These are phyloP conservation scores for Boletus sp. DNA, from an alignment of 768 basidiomycete genomes.

Conservation along the genomic window DNA sequence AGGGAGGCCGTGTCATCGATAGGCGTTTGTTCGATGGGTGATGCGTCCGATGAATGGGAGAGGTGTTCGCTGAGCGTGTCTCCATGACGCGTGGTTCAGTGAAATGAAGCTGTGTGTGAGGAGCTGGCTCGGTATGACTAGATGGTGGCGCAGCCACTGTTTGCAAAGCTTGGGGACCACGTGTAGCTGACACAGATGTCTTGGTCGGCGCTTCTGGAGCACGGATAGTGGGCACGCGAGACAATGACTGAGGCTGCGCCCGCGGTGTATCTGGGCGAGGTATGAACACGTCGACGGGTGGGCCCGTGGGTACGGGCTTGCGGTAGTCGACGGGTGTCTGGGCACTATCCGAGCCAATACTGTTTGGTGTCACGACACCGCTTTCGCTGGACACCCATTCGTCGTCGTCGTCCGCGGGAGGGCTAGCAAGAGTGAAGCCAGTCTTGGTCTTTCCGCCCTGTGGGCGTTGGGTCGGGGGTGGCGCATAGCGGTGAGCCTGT, in stretches of 20 bases:
- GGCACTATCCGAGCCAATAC: constrained; percentile 43
- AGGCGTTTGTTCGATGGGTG: constrained; percentile 38
- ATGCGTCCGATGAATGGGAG: constrained; percentile 36
- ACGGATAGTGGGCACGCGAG: constrained; percentile 33
- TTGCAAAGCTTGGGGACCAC: constrained; percentile 15
- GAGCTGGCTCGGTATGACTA: constrained; percentile 9
- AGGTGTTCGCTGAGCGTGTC: constrained; percentile 39
- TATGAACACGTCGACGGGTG: constrained; percentile 15
- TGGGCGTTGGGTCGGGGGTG: constrained; percentile 27
- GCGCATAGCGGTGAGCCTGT: constrained; percentile 34
- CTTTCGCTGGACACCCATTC: constrained; percentile 81
- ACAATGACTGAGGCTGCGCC: constrained; percentile 30
- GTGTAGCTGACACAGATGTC: constrained; percentile 14
- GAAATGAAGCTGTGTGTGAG: constrained; percentile 15
- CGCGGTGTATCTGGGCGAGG: constrained; percentile 31
- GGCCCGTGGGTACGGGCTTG: constrained; percentile 10
- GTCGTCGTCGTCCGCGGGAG: constrained; percentile 53
- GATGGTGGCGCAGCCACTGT: constrained; percentile 11
- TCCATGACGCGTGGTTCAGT: constrained; percentile 22
- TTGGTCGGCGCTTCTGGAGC: constrained; percentile 24
- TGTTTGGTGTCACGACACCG: constrained; percentile 64
- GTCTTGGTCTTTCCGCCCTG: constrained; percentile 39
- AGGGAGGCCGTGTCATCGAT: constrained; percentile 55
- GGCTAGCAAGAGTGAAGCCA: constrained; percentile 58
- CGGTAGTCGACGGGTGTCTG: constrained; percentile 31